Percentiles rank a stretch among this genome's conserved stretches.
phyloP scores from a whole-genome alignment of 1,284 basidiomycete genomes.

The Cutaneotrichosporon sp. region DNA sequence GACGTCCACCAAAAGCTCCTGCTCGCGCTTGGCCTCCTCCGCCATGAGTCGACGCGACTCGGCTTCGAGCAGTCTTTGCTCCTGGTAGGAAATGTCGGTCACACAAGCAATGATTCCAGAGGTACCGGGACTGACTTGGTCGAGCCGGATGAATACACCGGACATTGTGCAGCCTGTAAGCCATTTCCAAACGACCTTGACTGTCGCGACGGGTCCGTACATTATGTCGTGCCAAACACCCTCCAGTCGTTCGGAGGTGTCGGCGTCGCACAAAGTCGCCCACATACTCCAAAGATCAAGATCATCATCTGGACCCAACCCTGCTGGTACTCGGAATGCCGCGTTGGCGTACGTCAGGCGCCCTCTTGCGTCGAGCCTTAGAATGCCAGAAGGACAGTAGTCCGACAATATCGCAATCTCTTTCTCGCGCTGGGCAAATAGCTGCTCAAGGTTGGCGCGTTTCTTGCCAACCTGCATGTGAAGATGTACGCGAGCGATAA shows the following conservation, averaged over 20 bases:
- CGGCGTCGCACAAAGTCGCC: slow-evolving; percentile 15
- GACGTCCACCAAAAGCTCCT: slow-evolving; percentile 35
- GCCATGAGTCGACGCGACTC: slow-evolving; percentile 21
- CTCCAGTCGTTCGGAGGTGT: not conserved
- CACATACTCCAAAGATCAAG: slow-evolving; percentile 20
- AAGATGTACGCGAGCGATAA: slow-evolving; percentile 41
- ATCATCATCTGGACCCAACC: slow-evolving; percentile 17
- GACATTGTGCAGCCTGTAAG: slow-evolving; percentile 26
- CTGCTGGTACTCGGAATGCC: slow-evolving; percentile 23
- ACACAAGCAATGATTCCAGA: slow-evolving; percentile 33
- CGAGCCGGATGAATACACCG: slow-evolving; percentile 36
- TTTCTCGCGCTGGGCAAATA: slow-evolving; percentile 25
- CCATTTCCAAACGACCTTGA: slow-evolving; percentile 35
- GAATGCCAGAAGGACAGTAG: slow-evolving; percentile 38
- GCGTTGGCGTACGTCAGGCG: slow-evolving; percentile 30
- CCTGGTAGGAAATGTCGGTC: slow-evolving; percentile 38
- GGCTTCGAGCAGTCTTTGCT: slow-evolving; percentile 27
- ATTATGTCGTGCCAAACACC: not conserved
- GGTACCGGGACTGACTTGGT: slow-evolving; percentile 27
- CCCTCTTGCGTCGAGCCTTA: slow-evolving; percentile 26
- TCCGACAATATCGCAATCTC: slow-evolving; percentile 36
- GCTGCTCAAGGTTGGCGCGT: slow-evolving; percentile 21
- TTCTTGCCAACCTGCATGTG: slow-evolving; percentile 33
- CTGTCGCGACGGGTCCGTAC: slow-evolving; percentile 9
- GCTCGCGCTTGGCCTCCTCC: slow-evolving; percentile 28